phyloP scores from a whole-genome alignment of 2,329 filamentous ascomycete species.

The Exophiala mesophila region DNA sequence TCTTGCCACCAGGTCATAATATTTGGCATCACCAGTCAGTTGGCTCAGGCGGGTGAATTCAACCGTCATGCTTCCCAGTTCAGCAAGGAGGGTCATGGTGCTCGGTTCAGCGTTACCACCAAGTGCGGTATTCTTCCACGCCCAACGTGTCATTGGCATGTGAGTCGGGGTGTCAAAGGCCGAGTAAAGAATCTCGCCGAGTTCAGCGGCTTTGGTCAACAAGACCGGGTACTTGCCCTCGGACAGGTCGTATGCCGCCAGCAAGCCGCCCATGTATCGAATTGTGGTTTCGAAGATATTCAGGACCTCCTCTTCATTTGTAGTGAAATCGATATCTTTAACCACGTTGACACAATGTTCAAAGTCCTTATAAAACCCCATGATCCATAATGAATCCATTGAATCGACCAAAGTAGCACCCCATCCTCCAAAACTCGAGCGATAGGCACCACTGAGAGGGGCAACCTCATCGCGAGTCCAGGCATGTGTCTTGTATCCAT shows the following conservation, averaged over 20 bases:
- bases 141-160: constrained; percentile 33
- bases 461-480: constrained; percentile 62
- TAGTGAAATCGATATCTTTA: constrained; percentile 52
- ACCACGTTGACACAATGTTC: constrained; percentile 57
- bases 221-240: constrained; percentile 41
- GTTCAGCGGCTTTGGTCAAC: constrained; percentile 50
- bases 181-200: constrained; percentile 51
- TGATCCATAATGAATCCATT: constrained; percentile 68
- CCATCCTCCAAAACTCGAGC: constrained; percentile 62
- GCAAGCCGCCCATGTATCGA: constrained; percentile 73
- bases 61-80: constrained; percentile 37
- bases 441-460: constrained; percentile 50
- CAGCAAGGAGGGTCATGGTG: constrained; percentile 45
- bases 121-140: constrained; percentile 52
- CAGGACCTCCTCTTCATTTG: constrained; percentile 44
- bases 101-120: constrained; percentile 51
- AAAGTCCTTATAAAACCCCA: constrained; percentile 63
- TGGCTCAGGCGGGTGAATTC: constrained; percentile 41
- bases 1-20: constrained; percentile 35
- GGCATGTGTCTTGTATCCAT: constrained; percentile 57
- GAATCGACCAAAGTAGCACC: constrained; percentile 63
- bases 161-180: constrained; percentile 35
- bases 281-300: constrained; percentile 90
- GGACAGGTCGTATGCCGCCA: constrained; percentile 63
- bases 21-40: constrained; percentile 35